Conservation (phyloP, 345 rosid genomes). For the Iberis pinnata region DNA sequence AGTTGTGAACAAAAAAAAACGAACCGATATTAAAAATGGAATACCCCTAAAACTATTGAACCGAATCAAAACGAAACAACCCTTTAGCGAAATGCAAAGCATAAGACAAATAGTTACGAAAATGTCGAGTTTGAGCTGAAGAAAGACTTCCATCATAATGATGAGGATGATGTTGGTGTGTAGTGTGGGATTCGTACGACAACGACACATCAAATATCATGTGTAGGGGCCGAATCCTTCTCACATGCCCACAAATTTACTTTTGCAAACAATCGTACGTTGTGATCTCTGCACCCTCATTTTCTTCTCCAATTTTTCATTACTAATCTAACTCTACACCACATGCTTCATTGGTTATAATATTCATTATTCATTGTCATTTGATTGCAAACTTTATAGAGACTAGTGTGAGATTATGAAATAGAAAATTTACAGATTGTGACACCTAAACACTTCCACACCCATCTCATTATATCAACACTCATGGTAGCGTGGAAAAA, state of each 20-base stretch:
- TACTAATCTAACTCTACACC: no score
- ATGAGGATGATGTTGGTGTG: not conserved
- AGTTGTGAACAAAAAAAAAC: no score
- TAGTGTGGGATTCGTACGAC: slow-evolving; percentile 19
- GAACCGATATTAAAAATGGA: no score
- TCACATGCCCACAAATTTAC: slow-evolving; percentile 23
- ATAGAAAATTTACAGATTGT: slow-evolving; percentile 27
- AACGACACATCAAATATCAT: slow-evolving; percentile 26
- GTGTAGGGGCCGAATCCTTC: slow-evolving; percentile 32
- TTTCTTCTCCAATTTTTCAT: not conserved
- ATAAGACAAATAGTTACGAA: no score
- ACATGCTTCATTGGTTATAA: slow-evolving; percentile 1
- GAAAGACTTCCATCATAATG: no score
- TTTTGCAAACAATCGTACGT: slow-evolving; percentile 24
- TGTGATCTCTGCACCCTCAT: slow-evolving; percentile 22
- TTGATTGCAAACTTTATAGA: no score
- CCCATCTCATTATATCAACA: not conserved
- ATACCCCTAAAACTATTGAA: no score
- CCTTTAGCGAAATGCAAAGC: slow-evolving; percentile 1
- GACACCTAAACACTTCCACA: slow-evolving; percentile 26
- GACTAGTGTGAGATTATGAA: not conserved
- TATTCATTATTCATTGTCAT: no score
- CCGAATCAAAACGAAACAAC: slow-evolving; percentile 18
- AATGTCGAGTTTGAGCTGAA: slow-evolving; percentile 6
- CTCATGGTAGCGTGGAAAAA: no score